Conservation (phyloP, 768 basidiomycete species). For the Psilocybe subaeruginosa region DNA sequence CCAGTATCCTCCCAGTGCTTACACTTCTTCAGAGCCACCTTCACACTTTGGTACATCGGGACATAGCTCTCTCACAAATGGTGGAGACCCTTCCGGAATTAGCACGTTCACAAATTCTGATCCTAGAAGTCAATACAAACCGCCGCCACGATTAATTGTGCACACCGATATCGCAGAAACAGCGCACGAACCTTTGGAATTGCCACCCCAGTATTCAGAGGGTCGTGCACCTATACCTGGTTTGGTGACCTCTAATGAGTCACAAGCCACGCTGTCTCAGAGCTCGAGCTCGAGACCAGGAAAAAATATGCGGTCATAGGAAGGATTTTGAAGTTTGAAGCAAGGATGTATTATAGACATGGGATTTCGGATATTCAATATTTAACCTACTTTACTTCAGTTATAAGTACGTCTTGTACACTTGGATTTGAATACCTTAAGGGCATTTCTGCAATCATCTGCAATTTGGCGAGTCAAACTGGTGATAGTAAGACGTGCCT, state of each 20-base stretch:
- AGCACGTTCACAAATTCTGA: background rate
- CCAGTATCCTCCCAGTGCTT: background rate
- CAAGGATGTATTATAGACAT: background rate
- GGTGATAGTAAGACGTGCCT: no score
- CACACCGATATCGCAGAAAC: slow-evolving; percentile 32
- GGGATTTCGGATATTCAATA: background rate
- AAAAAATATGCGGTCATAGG: background rate
- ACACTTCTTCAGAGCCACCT: background rate
- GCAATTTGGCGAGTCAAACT: no score
- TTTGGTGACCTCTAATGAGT: slow-evolving; percentile 11
- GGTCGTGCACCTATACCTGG: slow-evolving; percentile 28
- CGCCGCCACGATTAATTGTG: slow-evolving; percentile 21
- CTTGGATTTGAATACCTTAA: no score
- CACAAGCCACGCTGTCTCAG: background rate
- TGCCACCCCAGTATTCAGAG: slow-evolving; percentile 36
- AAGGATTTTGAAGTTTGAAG: background rate
- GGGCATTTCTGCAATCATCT: no score
- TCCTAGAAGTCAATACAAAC: background rate
- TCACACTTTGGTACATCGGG: background rate
- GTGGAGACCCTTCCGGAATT: background rate
- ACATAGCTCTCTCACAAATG: background rate
- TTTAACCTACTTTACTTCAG: background rate
- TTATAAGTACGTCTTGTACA: background rate
- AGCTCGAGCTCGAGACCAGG: background rate
- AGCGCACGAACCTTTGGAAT: slow-evolving; percentile 23